These are phyloP conservation scores for Trametes sp. DNA, from an alignment of 1,284 basidiomycete genomes.

Conservation along the genomic window DNA sequence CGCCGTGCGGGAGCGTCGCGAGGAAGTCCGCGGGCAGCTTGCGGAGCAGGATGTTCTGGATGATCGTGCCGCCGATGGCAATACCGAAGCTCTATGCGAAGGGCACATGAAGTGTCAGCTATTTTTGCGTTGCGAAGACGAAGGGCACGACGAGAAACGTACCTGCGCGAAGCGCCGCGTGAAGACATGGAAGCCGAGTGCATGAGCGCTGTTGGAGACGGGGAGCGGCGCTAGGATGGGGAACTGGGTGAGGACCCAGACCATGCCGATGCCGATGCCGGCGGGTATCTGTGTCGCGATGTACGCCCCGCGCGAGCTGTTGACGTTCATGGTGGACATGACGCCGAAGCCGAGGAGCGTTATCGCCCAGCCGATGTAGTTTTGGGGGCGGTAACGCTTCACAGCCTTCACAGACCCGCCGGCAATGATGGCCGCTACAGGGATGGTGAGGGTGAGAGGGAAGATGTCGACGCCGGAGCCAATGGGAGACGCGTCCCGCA, in stretches of 20 bases:
- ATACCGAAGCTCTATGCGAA: slow-evolving; percentile 27
- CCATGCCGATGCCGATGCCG: slow-evolving; percentile 41
- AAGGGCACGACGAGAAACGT: too few relatives aligned
- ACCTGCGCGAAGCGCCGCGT: slow-evolving; percentile 38
- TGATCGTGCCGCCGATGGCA: slow-evolving; percentile 23
- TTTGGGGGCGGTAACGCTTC: slow-evolving; percentile 45
- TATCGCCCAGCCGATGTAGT: slow-evolving; percentile 49
- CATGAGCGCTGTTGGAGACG: slow-evolving; percentile 36
- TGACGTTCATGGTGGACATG: slow-evolving; percentile 45
- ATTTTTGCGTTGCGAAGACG: too few relatives aligned
- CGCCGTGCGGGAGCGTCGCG: slow-evolving; percentile 12
- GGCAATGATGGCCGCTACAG: slow-evolving; percentile 39
- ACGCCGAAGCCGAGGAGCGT: slow-evolving; percentile 46
- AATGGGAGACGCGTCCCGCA: slow-evolving; percentile 49
- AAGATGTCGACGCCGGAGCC: slow-evolving; percentile 52
- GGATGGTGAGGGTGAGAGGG: slow-evolving; percentile 36
- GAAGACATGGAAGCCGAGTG: slow-evolving; percentile 43
- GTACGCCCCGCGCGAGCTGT: slow-evolving; percentile 40
- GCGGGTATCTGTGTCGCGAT: slow-evolving; percentile 44
- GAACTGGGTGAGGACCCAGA: slow-evolving; percentile 36
- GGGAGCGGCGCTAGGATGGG: slow-evolving; percentile 46
- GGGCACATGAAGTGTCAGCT: too few relatives aligned
- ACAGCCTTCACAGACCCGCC: slow-evolving; percentile 39
- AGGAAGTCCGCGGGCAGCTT: slow-evolving; percentile 22
- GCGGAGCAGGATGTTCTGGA: slow-evolving; percentile 26